Conservation (phyloP, 495 filamentous ascomycete species). For the Bathelium albidoporum region DNA sequence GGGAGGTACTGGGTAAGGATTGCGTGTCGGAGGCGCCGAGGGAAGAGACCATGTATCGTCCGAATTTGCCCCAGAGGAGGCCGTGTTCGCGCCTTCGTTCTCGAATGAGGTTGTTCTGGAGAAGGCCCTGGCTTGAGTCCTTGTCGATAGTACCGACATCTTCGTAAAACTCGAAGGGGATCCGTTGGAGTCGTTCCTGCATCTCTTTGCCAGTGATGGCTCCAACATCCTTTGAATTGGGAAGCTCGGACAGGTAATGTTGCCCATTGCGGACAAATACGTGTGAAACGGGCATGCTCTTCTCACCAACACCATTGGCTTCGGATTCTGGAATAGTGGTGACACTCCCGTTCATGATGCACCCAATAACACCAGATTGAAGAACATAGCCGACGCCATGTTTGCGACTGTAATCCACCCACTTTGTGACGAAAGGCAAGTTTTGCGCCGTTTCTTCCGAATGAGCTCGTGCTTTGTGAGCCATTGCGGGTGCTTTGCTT, state of each 20-base stretch:
- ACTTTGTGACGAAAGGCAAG: conserved; percentile 31
- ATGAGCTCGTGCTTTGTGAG: background rate
- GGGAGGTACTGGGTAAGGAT: conserved; percentile 9
- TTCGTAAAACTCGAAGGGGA: conserved; percentile 57
- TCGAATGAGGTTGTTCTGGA: conserved; percentile 30
- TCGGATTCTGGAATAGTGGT: background rate
- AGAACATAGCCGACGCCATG: conserved; percentile 33
- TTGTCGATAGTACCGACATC: conserved; percentile 17
- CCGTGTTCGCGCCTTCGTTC: conserved; percentile 60
- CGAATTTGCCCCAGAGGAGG: conserved; percentile 82
- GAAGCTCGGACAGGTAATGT: background rate
- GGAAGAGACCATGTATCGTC: conserved; percentile 68
- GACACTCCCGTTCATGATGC: conserved; percentile 22
- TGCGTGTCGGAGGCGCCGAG: background rate
- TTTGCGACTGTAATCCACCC: conserved; percentile 35
- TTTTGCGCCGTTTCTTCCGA: conserved; percentile 5
- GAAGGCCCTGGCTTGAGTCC: conserved; percentile 5
- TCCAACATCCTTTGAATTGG: conserved; percentile 32
- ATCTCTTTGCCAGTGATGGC: conserved; percentile 42
- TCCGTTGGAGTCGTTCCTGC: conserved; percentile 48
- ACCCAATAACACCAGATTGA: conserved; percentile 31
- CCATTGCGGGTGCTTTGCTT: conserved; percentile 2
- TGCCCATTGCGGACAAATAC: conserved; percentile 34
- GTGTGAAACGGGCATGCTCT: conserved; percentile 24
- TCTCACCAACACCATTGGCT: background rate